phyloP scores from a whole-genome alignment of 129 eudicot species.

The Heracleum sosnowskyi region DNA sequence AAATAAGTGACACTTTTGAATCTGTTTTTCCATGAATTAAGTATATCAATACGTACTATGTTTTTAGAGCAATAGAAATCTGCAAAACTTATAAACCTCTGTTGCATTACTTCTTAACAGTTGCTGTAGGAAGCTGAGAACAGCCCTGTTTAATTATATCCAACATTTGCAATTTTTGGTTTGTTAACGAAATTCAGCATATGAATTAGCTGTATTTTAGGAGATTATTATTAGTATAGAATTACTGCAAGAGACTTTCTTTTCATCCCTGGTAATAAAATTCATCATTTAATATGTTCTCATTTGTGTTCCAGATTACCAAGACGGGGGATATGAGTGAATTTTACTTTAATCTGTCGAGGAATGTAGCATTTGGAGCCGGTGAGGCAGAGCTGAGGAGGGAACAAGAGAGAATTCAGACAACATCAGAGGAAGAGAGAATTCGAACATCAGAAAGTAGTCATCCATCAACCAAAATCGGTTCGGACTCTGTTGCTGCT shows the following conservation, averaged over 20 bases:
- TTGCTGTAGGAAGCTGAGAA: background rate
- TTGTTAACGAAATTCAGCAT: background rate
- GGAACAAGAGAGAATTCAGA: slow-evolving; percentile 20
- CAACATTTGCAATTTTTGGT: background rate
- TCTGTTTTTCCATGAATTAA: too few relatives aligned
- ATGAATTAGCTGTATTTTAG: background rate
- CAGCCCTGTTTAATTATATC: background rate
- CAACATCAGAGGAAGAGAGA: slow-evolving; percentile 20
- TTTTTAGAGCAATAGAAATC: background rate
- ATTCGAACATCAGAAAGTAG: slow-evolving; percentile 18
- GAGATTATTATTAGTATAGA: background rate
- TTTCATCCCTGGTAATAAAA: background rate
- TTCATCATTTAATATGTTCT: background rate
- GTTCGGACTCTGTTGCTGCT: slow-evolving; percentile 15
- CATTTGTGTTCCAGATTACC: slow-evolving; percentile 42
- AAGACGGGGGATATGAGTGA: slow-evolving; percentile 64
- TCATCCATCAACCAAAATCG: slow-evolving; percentile 11
- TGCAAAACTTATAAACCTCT: background rate
- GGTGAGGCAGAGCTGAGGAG: slow-evolving; percentile 26
- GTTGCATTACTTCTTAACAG: background rate
- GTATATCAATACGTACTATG: background rate
- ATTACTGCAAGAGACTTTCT: background rate
- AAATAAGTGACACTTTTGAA: too few relatives aligned
- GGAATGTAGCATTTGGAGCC: slow-evolving; percentile 82
- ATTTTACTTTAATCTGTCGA: slow-evolving; percentile 68